phyloP scores from a whole-genome alignment of 805 yeast genomes.

The Candida manassasensis region DNA sequence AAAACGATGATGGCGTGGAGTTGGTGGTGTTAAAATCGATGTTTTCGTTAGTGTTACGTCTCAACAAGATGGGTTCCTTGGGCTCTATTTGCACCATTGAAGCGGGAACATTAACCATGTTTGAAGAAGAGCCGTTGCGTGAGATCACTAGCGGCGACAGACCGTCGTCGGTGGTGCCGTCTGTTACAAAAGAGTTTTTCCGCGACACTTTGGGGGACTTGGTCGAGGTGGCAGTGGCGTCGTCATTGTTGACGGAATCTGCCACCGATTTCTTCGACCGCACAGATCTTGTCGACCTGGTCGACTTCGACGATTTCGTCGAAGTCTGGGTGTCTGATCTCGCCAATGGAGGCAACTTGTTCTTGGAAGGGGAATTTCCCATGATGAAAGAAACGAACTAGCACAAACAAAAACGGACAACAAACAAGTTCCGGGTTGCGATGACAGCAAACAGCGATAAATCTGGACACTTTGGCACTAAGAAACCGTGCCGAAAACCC shows the following conservation, averaged over 20 bases:
- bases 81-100: constrained; percentile 70
- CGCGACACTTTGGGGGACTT: constrained; percentile 6
- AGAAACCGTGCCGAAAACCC: no score
- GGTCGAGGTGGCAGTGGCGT: neutral
- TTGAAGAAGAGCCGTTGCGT: constrained; percentile 6
- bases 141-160: constrained; percentile 1
- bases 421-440: neutral
- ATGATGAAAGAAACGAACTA: constrained; percentile 17
- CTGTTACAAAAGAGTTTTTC: constrained; percentile 6
- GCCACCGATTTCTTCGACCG: constrained; percentile 32
- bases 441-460: no score
- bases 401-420: neutral
- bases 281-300: constrained; percentile 43
- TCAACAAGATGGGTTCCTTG: constrained; percentile 64
- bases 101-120: constrained; percentile 46
- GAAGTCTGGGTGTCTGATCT: constrained; percentile 53
- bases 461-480: no score
- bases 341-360: constrained; percentile 39
- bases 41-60: constrained; percentile 43
- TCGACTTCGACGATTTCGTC: constrained; percentile 42
- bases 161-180: constrained; percentile 9
- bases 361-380: constrained; percentile 53
- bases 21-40: constrained; percentile 5
- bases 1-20: constrained; percentile 2
- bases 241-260: neutral